Evolutionary conservation across 495 filamentous ascomycete genomes (phyloP), one percentile per base, ranked within the genome.

Genomic region (Penicillium dipodomyicola): DNA sequence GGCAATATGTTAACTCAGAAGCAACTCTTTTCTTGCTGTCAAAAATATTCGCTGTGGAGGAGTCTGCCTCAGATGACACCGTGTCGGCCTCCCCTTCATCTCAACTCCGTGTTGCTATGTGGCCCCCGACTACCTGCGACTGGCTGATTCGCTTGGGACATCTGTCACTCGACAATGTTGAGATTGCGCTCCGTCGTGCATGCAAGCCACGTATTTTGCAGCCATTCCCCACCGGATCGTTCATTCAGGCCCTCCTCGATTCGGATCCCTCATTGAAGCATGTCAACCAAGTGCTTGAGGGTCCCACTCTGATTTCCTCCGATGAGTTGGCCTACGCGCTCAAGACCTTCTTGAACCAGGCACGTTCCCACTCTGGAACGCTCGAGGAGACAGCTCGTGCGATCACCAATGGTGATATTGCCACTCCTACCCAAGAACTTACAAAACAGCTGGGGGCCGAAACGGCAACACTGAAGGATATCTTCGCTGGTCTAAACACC

Each of bases 101-200:
- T 44, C 61, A 73, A 30, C 68, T 88, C 10, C 75, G 72, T 4
- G 60, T 76, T 74, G 74, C 58, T 54, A 75, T 72, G 43, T 88
- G 66, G 77, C 84, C 68, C 61, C 72, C 62, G 66, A 76, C 62
- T 70, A 82, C 71, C 57, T 85, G 60, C 56, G 75, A 79, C 17
- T 90, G 87, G 75, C 77, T 92, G 1, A 75, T 85, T 17, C 70
- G 80, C 32, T 72, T 80, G 8, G 85, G 87, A n/a, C 80, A 88
- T 53, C 57, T 92, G 33, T 83, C 80, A 10, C 60, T 77, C 1
- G 77, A 81, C 12, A 87, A 86, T 46, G 70, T 90, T 37, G 84
- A 84, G 56, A 79, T 74, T 49, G 71, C 73, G 11, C 77, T 59
- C 73, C 86, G 54, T 70, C 88, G 72, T 69, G 75, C 71, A 70